phyloP scores from a whole-genome alignment of 257 asterid genomes.

The Schizonepeta tenuifolia region DNA sequence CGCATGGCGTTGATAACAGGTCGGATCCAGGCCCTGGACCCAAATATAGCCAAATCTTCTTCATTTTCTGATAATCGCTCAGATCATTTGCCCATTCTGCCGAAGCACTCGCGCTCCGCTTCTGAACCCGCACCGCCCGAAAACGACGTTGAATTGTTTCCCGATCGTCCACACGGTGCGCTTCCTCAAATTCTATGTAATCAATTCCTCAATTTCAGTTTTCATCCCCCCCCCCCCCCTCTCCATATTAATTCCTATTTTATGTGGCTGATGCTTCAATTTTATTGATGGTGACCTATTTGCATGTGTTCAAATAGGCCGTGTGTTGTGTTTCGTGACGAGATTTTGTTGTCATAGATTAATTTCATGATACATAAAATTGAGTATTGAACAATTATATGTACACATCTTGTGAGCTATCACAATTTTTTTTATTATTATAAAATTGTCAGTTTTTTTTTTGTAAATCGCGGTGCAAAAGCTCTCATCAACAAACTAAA shows the following conservation, averaged over 20 bases:
- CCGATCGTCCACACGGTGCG: conserved; percentile 32
- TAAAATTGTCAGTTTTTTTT: background rate
- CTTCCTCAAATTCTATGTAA: background rate
- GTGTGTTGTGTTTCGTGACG: background rate
- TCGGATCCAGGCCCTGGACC: conserved; percentile 30
- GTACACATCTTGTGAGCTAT: too few relatives aligned
- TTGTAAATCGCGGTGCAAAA: too few relatives aligned
- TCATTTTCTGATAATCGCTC: conserved; percentile 21
- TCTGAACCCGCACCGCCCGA: conserved; percentile 10
- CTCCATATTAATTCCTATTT: background rate
- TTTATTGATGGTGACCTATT: background rate
- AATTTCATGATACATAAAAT: background rate
- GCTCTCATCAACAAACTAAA: too few relatives aligned
- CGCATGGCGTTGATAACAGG: conserved; percentile 52
- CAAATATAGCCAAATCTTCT: conserved; percentile 31
- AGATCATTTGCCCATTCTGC: conserved; percentile 10
- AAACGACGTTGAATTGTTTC: background rate
- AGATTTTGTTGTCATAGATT: background rate
- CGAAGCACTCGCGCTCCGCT: conserved; percentile 33
- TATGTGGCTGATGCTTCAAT: background rate
- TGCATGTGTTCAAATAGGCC: background rate
- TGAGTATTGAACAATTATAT: background rate
- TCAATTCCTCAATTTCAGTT: background rate
- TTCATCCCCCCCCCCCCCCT: too few relatives aligned
- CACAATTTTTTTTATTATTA: background rate